Percentiles rank a stretch among this genome's conserved stretches.
phyloP scores from a whole-genome alignment of 169 alveolate genomes.

The Eimeria praecox region DNA sequence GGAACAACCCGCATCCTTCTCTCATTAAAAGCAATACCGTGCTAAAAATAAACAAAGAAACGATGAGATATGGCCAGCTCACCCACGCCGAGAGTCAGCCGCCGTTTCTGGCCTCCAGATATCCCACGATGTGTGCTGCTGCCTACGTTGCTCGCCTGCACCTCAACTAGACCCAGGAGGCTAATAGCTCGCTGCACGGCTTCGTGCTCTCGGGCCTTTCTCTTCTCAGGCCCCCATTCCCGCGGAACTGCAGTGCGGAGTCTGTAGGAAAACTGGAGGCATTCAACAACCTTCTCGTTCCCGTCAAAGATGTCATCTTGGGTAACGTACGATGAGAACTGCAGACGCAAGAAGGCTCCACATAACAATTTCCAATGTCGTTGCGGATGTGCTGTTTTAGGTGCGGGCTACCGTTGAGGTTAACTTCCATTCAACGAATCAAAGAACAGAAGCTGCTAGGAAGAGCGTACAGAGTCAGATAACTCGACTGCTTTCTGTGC shows the following conservation, averaged over 20 bases:
- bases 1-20: neutral
- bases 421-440: neutral
- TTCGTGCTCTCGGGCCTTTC: neutral
- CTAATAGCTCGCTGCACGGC: conserved; percentile 38
- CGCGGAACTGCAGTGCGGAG: conserved; percentile 61
- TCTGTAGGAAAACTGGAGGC: conserved; percentile 63
- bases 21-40: neutral
- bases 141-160: conserved; percentile 46
- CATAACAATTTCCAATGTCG: neutral
- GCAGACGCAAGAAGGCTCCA: neutral
- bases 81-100: conserved; percentile 69
- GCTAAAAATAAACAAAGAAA: neutral
- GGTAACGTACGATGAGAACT: conserved; percentile 27
- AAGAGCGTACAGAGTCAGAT: neutral
- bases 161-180: conserved; percentile 53
- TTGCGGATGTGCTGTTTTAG: neutral
- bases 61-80: neutral
- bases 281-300: conserved; percentile 66
- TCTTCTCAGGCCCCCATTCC: conserved; percentile 21
- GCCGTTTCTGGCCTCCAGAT: conserved; percentile 76
- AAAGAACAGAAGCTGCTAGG: neutral
- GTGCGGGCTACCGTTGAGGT: neutral
- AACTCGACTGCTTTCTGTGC: neutral
- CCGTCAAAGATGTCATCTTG: conserved; percentile 73
- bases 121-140: conserved; percentile 23